Base-by-base conservation (phyloP, 2,329 filamentous ascomycete species). In the Nannizzia gypsea region DNA sequence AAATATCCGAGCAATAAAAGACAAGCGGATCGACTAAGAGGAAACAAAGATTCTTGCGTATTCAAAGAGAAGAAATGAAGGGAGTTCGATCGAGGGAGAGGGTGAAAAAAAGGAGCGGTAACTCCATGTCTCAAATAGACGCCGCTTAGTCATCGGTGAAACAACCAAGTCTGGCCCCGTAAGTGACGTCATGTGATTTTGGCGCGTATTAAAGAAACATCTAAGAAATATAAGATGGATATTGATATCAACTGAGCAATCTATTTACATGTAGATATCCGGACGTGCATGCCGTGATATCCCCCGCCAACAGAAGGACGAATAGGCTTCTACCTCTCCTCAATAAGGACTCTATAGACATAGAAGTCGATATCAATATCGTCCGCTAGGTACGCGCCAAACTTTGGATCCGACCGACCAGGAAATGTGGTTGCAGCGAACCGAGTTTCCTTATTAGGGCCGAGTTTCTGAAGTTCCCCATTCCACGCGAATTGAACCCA, bases 391-490 rank as follows among this genome's bases (percentile, higher is more conserved):
- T 62, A 62, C 13, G 61, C 61, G 6, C 61, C 61, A 31, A 62
- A 62, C 46, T 62, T 62, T 15, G 61, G 61, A 52, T 62, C 61
- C 36, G 61, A 26, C 11, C 59, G 58, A 6, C 61, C 61, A 24
- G 61, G 61, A 20, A 62, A 62, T 13, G 61, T 62, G 17, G 59
- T 62, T n/a, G 61, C 61, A 3, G 52, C 20, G 31, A 58, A 60
- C 52, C 50, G 50, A n/a, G 48, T 57, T 44, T 58, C 50, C 28
- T 57, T n/a, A 8, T 46, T 56, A 17, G 38, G 24, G n/a, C 61
- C 61, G 31, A 62, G 58, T 54, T 60, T 54, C 22, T 62, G 61
- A 5, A 42, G 28, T 28, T 60, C 11, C 17, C 61, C 61, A 17
- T 62, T 28, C 58, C 58, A 62, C 3, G 56, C 34, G n/a, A 62